Conservation (phyloP, 2,329 filamentous ascomycete genomes). For the Talaromyces sp. region DNA sequence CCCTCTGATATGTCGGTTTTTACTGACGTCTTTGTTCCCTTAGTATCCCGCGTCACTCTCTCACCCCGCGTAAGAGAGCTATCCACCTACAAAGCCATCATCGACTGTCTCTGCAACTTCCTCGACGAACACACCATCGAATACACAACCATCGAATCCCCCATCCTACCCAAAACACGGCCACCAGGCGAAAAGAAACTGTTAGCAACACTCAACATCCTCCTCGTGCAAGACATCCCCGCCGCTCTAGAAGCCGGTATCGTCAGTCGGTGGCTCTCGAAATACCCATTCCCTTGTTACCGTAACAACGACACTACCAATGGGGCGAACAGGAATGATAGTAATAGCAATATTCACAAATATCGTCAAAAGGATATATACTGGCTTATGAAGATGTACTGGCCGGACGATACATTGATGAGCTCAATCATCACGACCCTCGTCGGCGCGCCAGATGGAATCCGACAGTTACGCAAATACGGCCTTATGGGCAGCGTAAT, state of each 20-base stretch:
- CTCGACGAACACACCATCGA: constrained; percentile 39
- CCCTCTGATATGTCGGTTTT: background rate
- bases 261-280: constrained; percentile 70
- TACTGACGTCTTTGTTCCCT: background rate
- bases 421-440: constrained; percentile 44
- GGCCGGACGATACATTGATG: constrained; percentile 45
- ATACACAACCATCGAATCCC: constrained; percentile 36
- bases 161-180: constrained; percentile 41
- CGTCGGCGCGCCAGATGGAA: constrained; percentile 38
- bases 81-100: constrained; percentile 39
- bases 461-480: constrained; percentile 43
- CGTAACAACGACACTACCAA: constrained; percentile 46
- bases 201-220: constrained; percentile 56
- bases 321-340: background rate
- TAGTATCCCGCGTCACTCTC: constrained; percentile 39
- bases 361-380: constrained; percentile 42
- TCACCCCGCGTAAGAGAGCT: constrained; percentile 36
- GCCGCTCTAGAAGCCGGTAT: constrained; percentile 62
- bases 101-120: constrained; percentile 45
- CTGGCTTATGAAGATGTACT: constrained; percentile 43
- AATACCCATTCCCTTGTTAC: constrained; percentile 65
- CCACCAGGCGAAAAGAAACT: constrained; percentile 46
- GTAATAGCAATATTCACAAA: background rate
- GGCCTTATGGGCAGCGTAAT: constrained; percentile 46
- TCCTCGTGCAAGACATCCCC: constrained; percentile 61